phyloP scores from a whole-genome alignment of 148 eudicot species.

The Salicornia ramosissima region DNA sequence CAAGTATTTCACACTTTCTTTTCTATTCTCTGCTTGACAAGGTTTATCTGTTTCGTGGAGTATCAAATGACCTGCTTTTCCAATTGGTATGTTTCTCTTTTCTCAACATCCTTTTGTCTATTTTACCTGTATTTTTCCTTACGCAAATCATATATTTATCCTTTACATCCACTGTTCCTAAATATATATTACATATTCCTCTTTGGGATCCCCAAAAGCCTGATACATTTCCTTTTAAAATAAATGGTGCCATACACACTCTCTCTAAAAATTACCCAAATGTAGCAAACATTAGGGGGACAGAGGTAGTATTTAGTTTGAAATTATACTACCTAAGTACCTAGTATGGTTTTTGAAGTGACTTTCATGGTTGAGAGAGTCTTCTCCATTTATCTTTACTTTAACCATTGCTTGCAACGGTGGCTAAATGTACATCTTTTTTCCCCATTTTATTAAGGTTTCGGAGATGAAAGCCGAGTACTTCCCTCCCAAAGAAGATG shows the following conservation, averaged over 20 bases:
- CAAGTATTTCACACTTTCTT: conserved; percentile 64
- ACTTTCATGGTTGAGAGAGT: not conserved
- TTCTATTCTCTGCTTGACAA: conserved; percentile 65
- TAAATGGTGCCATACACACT: too few species aligned
- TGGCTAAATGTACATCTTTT: not conserved
- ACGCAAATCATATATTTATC: not conserved
- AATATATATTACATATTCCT: too few species aligned
- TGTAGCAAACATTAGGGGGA: too few species aligned
- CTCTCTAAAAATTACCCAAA: too few species aligned
- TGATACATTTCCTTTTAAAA: too few species aligned
- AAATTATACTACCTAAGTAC: not conserved
- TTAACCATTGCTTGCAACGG: not conserved
- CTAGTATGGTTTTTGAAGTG: not conserved
- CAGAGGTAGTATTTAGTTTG: too few species aligned
- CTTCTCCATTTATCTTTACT: not conserved
- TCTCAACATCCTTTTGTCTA: not conserved
- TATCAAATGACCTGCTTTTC: conserved; percentile 78
- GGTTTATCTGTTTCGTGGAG: conserved; percentile 69
- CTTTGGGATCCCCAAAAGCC: too few species aligned
- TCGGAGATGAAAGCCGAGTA: conserved; percentile 92
- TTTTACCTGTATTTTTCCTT: not conserved
- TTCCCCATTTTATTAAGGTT: conserved; percentile 35
- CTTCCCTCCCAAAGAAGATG: conserved; percentile 88
- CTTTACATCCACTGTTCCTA: not conserved
- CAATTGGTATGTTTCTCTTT: conserved; percentile 54